A percentile compares a stretch with the other conserved stretches of the same genome.
These are phyloP conservation scores for Datisca glomerata DNA, from an alignment of 306 rosid species.

Conservation along the genomic window DNA sequence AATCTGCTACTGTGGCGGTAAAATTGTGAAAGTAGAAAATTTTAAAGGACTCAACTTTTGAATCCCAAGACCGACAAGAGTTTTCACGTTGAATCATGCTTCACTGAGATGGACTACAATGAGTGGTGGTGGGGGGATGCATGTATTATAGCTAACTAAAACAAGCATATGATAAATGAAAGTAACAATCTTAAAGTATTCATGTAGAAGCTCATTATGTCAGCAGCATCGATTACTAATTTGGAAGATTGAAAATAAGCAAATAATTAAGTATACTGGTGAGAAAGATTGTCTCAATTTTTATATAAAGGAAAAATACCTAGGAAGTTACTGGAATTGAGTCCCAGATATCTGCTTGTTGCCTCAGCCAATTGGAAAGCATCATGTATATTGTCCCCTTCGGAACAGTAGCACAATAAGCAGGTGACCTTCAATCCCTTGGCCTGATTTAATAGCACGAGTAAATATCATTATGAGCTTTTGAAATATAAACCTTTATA, in stretches of 20 bases:
- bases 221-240: background rate
- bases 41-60: too few relatives aligned
- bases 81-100: too few relatives aligned
- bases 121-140: background rate
- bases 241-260: too few relatives aligned
- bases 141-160: background rate
- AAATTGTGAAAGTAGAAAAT: too few relatives aligned
- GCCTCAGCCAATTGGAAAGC: conserved; percentile 85
- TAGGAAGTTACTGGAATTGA: conserved; percentile 23
- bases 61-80: too few relatives aligned
- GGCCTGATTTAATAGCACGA: conserved; percentile 54
- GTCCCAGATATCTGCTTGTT: conserved; percentile 41
- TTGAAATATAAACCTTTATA: too few relatives aligned
- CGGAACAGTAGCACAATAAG: conserved; percentile 84
- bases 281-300: background rate
- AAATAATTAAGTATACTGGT: too few relatives aligned
- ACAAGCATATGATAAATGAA: background rate
- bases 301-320: conserved; percentile 26
- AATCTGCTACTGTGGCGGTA: too few relatives aligned
- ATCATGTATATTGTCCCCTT: conserved; percentile 85
- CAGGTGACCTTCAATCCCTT: conserved; percentile 87
- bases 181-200: background rate
- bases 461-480: too few relatives aligned
- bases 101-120: too few relatives aligned
- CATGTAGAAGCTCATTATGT: background rate